phyloP scores from a whole-genome alignment of 1,284 basidiomycete genomes.

The Acaromyces ingoldii region DNA sequence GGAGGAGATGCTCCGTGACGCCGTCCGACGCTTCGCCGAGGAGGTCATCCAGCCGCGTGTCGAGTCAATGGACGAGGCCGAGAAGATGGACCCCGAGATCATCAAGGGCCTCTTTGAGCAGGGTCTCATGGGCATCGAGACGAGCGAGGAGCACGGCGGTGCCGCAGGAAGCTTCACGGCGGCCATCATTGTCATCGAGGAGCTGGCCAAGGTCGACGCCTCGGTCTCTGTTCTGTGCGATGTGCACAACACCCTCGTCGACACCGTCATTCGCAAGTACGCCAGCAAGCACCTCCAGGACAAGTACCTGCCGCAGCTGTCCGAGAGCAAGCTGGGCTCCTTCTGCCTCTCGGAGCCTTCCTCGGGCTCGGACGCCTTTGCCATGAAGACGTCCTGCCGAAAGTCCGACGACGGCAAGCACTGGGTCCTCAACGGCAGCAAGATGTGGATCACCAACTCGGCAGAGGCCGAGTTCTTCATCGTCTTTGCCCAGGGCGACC shows the following conservation, averaged over 20 bases:
- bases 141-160: conserved; percentile 74
- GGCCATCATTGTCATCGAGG: conserved; percentile 94
- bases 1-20: conserved; percentile 50
- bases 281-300: conserved; percentile 78
- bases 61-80: conserved; percentile 95
- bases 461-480: conserved; percentile 83
- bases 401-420: conserved; percentile 64
- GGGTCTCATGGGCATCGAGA: conserved; percentile 98
- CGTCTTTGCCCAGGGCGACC: conserved; percentile 91
- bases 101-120: conserved; percentile 91
- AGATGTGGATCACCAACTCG: conserved; percentile 99
- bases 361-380: conserved; percentile 95
- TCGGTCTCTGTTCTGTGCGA: conserved; percentile 95
- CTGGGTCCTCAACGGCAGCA: conserved; percentile 86
- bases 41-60: conserved; percentile 87
- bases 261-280: conserved; percentile 86
- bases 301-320: conserved; percentile 80
- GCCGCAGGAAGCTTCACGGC: conserved; percentile 87
- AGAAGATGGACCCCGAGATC: conserved; percentile 83
- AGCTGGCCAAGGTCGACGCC: conserved; percentile 91
- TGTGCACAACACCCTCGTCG: conserved; percentile 79
- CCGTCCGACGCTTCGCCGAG: conserved; percentile 62
- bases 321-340: conserved; percentile 94
- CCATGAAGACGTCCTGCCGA: conserved; percentile 85
- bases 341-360: conserved; percentile 92